These are phyloP conservation scores for Amoebophrya sp. DNA, from an alignment of 169 alveolate genomes.

Conservation along the genomic window DNA sequence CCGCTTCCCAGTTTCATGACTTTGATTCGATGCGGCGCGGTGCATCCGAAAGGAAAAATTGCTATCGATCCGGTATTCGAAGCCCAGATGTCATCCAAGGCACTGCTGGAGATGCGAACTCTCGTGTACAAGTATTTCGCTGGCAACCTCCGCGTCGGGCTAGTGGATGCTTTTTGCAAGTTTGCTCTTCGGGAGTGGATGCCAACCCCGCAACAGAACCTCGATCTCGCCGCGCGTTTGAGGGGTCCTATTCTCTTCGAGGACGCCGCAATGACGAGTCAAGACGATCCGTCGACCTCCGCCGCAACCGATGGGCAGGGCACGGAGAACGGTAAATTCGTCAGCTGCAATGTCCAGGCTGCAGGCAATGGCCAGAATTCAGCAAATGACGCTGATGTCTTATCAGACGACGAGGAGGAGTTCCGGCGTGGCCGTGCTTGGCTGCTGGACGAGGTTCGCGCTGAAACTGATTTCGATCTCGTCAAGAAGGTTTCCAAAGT, in stretches of 20 bases:
- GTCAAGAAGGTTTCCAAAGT: background rate
- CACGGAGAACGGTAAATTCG: background rate
- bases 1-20: background rate
- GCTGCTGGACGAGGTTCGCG: background rate
- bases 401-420: background rate
- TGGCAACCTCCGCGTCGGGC: background rate
- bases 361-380: background rate
- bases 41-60: background rate
- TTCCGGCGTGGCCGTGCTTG: background rate
- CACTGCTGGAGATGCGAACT: background rate
- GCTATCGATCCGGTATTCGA: background rate
- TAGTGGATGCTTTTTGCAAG: background rate
- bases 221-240: background rate
- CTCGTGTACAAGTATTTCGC: background rate
- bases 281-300: background rate
- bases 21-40: background rate
- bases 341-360: background rate
- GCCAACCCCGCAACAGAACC: background rate
- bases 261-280: background rate
- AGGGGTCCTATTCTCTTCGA: background rate
- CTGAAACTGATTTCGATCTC: background rate
- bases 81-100: background rate
- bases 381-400: background rate
- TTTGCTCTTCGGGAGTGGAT: background rate
- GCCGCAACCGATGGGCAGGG: background rate